These are phyloP conservation scores for Nepenthes mirabilis DNA, from an alignment of 148 eudicot genomes.

Conservation along the genomic window DNA sequence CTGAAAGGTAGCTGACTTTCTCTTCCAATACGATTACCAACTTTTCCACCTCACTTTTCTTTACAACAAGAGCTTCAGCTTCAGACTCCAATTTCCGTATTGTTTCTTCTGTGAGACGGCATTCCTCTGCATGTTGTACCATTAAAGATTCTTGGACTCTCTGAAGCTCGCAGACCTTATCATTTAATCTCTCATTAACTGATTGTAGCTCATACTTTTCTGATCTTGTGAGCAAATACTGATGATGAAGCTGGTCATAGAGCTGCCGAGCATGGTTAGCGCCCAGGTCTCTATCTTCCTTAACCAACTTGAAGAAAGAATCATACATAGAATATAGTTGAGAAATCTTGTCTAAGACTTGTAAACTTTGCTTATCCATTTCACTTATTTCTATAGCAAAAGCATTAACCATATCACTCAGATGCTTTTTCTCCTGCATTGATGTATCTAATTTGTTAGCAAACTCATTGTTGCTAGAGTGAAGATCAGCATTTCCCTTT, in stretches of 20 bases:
- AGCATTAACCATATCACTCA: slow-evolving; percentile 40
- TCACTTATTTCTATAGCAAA: slow-evolving; percentile 39
- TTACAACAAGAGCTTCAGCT: slow-evolving; percentile 37
- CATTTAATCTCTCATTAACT: slow-evolving; percentile 40
- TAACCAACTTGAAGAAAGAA: slow-evolving; percentile 30
- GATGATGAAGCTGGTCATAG: slow-evolving; percentile 43
- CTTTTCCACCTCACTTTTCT: slow-evolving; percentile 42
- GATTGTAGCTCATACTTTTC: slow-evolving; percentile 50
- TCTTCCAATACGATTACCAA: slow-evolving; percentile 40
- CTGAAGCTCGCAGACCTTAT: slow-evolving; percentile 56
- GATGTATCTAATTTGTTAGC: slow-evolving; percentile 39
- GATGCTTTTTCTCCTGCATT: slow-evolving; percentile 47
- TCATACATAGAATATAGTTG: slow-evolving; percentile 41
- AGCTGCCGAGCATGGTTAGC: slow-evolving; percentile 34
- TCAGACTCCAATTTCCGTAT: slow-evolving; percentile 56
- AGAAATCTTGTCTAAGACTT: slow-evolving; percentile 38
- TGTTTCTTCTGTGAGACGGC: slow-evolving; percentile 68
- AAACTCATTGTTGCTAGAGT: slow-evolving; percentile 33
- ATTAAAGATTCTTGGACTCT: slow-evolving; percentile 53
- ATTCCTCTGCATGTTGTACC: slow-evolving; percentile 89
- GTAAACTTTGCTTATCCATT: slow-evolving; percentile 54
- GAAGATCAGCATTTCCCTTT: slow-evolving; percentile 49
- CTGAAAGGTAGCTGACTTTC: slow-evolving; percentile 36
- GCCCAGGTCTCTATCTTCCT: slow-evolving; percentile 43
- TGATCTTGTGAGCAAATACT: slow-evolving; percentile 29